phyloP scores from a whole-genome alignment of 2,329 filamentous ascomycete genomes.

The Stachybotrys elegans region DNA sequence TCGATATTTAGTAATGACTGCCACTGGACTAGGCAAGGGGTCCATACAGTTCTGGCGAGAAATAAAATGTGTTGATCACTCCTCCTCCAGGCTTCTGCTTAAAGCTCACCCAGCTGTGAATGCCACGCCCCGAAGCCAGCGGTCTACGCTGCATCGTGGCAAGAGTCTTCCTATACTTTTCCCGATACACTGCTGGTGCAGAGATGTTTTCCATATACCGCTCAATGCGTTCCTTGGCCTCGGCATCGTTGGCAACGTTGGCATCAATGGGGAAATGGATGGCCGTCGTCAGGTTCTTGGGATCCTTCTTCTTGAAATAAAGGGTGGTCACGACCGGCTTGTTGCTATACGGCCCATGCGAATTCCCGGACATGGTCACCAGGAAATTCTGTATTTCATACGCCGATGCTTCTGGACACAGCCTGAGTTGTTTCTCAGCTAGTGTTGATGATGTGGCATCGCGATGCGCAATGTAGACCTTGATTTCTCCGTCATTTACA shows the following conservation, averaged over 20 bases:
- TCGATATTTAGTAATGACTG: no score
- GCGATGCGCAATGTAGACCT: slow-evolving; percentile 1
- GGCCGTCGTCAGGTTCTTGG: background rate
- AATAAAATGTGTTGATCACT: background rate
- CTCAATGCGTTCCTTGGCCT: slow-evolving; percentile 1
- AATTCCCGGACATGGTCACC: background rate
- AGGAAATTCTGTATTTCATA: slow-evolving; percentile 1
- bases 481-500: background rate
- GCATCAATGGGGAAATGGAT: background rate
- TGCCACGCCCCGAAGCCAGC: background rate
- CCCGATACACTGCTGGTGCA: background rate
- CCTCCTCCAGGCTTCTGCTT: slow-evolving; percentile 1
- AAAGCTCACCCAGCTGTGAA: slow-evolving; percentile 1
- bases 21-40: no score
- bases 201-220: slow-evolving; percentile 1
- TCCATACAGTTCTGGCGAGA: background rate
- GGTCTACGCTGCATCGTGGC: background rate
- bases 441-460: background rate
- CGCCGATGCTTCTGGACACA: background rate
- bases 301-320: background rate
- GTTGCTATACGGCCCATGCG: background rate
- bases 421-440: background rate
- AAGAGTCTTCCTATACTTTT: background rate
- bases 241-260: background rate
- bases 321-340: background rate